A percentile compares a stretch with the other conserved stretches of the same genome.
phyloP scores from a whole-genome alignment of 768 basidiomycete genomes.

The Plicaturopsis crispa region DNA sequence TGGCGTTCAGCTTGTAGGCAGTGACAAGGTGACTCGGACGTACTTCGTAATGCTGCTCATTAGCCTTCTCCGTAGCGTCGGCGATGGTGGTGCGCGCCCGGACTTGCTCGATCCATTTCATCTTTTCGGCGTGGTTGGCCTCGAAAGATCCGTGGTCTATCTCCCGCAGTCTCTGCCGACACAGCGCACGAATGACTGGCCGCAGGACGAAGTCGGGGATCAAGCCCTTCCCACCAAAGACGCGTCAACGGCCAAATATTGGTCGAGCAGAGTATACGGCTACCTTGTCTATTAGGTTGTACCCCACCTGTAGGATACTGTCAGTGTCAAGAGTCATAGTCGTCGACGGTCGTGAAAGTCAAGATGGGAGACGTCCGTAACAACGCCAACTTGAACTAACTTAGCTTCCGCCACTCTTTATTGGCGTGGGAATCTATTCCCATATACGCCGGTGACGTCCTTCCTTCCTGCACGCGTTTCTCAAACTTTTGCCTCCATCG shows the following conservation, averaged over 20 bases:
- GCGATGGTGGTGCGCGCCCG: conserved; percentile 45
- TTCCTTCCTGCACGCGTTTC: too few species aligned
- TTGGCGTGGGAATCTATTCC: too few species aligned
- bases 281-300: conserved; percentile 27
- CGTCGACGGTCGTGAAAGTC: too few species aligned
- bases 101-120: conserved; percentile 55
- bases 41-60: conserved; percentile 74
- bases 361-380: too few species aligned
- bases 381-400: too few species aligned
- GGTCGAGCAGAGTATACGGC: too few species aligned
- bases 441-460: too few species aligned
- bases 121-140: conserved; percentile 56
- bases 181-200: conserved; percentile 37
- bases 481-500: too few species aligned
- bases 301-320: conserved; percentile 30
- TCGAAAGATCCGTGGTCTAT: conserved; percentile 54
- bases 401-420: too few species aligned
- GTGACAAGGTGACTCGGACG: conserved; percentile 8
- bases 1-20: not conserved
- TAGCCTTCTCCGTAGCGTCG: conserved; percentile 57
- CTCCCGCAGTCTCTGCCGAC: conserved; percentile 47
- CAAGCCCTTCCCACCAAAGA: conserved; percentile 32
- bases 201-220: conserved; percentile 55
- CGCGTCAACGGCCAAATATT: not conserved
- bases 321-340: too few species aligned